Evolutionary conservation across 2,329 filamentous ascomycete species (phyloP).

Genomic region (Sporothrix humicola): DNA sequence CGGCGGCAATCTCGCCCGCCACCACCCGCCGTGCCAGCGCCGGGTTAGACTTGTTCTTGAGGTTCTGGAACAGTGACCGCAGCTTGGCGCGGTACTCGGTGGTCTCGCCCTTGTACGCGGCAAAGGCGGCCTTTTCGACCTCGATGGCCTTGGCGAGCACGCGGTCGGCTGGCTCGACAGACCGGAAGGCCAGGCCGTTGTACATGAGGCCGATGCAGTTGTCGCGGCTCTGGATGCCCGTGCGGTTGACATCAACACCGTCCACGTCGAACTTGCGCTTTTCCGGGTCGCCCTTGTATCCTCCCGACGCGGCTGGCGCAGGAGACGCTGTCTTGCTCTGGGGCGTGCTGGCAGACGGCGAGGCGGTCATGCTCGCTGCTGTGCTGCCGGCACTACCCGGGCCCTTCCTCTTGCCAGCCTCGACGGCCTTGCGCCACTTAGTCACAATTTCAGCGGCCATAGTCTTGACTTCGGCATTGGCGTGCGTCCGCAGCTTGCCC

Average conservation of each 20-base stretch:
- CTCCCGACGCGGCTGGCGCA: constrained; percentile 56
- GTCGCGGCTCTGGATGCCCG: constrained; percentile 75
- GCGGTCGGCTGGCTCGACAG: constrained; percentile 70
- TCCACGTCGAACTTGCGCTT: constrained; percentile 85
- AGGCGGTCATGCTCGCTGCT: constrained; percentile 45
- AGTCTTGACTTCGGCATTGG: constrained; percentile 79
- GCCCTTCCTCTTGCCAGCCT: constrained; percentile 60
- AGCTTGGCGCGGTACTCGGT: constrained; percentile 85
- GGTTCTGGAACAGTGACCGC: constrained; percentile 88
- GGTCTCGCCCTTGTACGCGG: constrained; percentile 70
- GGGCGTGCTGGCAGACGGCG: constrained; percentile 51
- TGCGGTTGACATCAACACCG: constrained; percentile 77
- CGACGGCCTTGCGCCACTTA: constrained; percentile 84
- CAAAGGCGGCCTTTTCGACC: constrained; percentile 79
- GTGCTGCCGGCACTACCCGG: constrained; percentile 26
- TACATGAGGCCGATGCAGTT: constrained; percentile 90
- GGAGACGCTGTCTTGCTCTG: constrained; percentile 44
- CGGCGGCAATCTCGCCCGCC: constrained; percentile 71
- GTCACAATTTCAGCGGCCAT: constrained; percentile 81
- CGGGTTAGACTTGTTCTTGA: constrained; percentile 89
- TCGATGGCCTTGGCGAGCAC: constrained; percentile 79
- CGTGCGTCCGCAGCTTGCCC: constrained; percentile 77
- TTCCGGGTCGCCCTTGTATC: constrained; percentile 71
- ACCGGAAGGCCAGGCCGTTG: constrained; percentile 79
- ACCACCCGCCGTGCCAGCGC: constrained; percentile 78